Evolutionary conservation across 257 asterid species (phyloP).

Genomic region (Gardenia jasminoides): DNA sequence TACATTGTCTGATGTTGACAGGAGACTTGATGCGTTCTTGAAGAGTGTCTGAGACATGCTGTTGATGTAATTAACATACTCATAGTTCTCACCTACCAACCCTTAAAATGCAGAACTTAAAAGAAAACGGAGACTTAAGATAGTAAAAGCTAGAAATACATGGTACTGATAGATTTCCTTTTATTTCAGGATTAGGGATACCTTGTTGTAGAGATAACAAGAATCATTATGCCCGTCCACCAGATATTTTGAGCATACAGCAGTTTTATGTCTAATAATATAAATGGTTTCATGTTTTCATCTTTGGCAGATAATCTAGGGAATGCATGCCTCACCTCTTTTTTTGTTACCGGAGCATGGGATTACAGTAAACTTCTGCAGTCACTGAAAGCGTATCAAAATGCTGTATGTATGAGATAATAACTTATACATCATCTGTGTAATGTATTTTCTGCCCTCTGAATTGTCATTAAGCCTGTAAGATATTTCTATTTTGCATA

Average conservation of each 20-base stretch:
- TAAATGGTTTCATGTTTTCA: conserved; percentile 5
- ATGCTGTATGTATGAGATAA: conserved; percentile 65
- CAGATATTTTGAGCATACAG: background rate
- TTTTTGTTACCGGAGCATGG: conserved; percentile 88
- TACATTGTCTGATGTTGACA: background rate
- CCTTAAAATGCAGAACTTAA: background rate
- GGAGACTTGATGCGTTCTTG: background rate
- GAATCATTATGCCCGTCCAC: background rate
- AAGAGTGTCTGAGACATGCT: background rate
- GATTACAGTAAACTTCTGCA: conserved; percentile 71
- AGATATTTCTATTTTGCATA: conserved; percentile 17
- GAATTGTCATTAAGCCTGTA: background rate
- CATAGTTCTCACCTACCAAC: background rate
- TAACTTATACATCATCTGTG: background rate
- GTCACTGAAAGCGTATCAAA: conserved; percentile 90
- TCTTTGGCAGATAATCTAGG: conserved; percentile 75
- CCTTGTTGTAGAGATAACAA: background rate
- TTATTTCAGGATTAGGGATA: background rate
- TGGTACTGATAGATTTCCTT: background rate
- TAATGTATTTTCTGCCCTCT: background rate
- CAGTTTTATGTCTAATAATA: background rate
- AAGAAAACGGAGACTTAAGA: background rate
- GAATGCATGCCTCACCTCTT: conserved; percentile 82
- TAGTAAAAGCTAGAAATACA: background rate
- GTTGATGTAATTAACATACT: background rate